These are phyloP conservation scores for Hemileia vastatrix DNA, from an alignment of 1,284 basidiomycete species.

Conservation along the genomic window DNA sequence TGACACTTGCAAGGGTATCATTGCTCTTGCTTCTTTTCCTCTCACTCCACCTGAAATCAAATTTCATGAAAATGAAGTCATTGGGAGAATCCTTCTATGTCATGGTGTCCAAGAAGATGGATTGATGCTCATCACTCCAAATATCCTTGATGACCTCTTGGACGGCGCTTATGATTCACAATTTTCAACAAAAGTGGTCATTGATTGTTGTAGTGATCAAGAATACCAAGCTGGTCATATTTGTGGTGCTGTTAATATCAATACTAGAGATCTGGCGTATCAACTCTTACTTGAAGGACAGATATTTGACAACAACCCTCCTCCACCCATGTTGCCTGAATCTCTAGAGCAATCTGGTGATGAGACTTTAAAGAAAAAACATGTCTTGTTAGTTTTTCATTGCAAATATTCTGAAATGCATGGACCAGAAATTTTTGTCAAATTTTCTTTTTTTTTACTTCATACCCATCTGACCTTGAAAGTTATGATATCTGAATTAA, in stretches of 20 bases:
- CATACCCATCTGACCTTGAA: too few species aligned
- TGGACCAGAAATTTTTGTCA: conserved; percentile 78
- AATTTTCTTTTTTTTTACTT: conserved; percentile 24
- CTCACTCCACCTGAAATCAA: too few species aligned
- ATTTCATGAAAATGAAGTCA: conserved; percentile 82
- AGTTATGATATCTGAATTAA: too few species aligned
- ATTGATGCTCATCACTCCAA: conserved; percentile 71
- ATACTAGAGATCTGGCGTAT: conserved; percentile 67
- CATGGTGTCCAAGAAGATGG: conserved; percentile 87
- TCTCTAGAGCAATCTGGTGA: too few species aligned
- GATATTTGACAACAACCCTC: conserved; percentile 37
- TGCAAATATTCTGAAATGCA: conserved; percentile 94
- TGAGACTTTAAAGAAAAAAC: too few species aligned
- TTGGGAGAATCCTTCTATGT: conserved; percentile 87
- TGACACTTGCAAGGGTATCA: too few species aligned
- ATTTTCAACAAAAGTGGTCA: conserved; percentile 66
- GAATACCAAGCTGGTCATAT: conserved; percentile 92
- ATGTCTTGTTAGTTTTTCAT: conserved; percentile 85
- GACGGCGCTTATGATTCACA: conserved; percentile 59
- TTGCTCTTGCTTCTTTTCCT: too few species aligned
- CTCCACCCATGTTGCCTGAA: conserved; percentile 61
- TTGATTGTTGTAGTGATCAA: conserved; percentile 96
- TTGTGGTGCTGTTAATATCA: conserved; percentile 80
- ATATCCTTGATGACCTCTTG: conserved; percentile 71
- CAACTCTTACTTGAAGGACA: too few species aligned